phyloP scores from a whole-genome alignment of 2,329 filamentous ascomycete genomes.

The Penicillium capsulatum region DNA sequence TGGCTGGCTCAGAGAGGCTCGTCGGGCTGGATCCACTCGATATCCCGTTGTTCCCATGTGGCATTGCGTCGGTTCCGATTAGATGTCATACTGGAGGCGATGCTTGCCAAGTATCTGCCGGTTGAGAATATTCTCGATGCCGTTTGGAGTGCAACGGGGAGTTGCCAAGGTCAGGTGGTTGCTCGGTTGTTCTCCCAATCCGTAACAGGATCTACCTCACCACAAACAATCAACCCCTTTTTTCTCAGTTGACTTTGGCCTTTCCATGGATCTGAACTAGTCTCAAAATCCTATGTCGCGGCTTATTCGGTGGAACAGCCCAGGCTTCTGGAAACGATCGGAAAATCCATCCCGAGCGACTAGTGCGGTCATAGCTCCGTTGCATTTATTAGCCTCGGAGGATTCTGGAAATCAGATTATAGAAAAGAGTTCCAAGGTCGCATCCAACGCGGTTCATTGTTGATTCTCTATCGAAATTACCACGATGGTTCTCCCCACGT shows the following conservation, averaged over 20 bases:
- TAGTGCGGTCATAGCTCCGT: constrained; percentile 15
- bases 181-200: too few relatives aligned
- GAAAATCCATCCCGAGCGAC: constrained; percentile 12
- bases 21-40: constrained; percentile 8
- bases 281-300: constrained; percentile 2
- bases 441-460: too few relatives aligned
- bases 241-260: constrained; percentile 5
- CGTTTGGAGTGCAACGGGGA: too few relatives aligned
- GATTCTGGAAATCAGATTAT: too few relatives aligned
- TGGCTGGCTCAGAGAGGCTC: constrained; percentile 22
- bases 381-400: background rate
- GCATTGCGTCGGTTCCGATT: constrained; percentile 9
- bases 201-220: too few relatives aligned
- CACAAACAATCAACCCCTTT: background rate
- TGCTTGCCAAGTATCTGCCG: background rate
- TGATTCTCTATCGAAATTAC: too few relatives aligned
- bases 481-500: too few relatives aligned
- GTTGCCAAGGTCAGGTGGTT: too few relatives aligned
- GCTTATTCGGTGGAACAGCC: background rate
- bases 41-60: constrained; percentile 19
- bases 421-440: too few relatives aligned
- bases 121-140: background rate
- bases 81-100: constrained; percentile 1
- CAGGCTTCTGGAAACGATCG: constrained; percentile 15
- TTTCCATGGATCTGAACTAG: constrained; percentile 9